A percentile compares a stretch with the other conserved stretches of the same genome.
Evolutionary conservation across 306 rosid species (phyloP).

Genomic region (Corylus americana): DNA sequence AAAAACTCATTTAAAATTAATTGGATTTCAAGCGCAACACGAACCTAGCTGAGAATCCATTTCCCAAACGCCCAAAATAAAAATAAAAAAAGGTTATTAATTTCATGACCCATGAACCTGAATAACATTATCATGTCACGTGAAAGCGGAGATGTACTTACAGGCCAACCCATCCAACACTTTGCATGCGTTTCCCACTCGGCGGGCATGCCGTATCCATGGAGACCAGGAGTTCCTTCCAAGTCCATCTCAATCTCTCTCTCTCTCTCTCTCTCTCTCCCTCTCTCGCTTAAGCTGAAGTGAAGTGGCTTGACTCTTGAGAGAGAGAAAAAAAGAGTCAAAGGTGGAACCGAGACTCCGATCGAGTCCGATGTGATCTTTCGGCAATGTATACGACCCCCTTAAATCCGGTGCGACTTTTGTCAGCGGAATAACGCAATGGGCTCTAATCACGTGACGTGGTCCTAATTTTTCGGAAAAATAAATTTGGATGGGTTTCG

Average conservation of each 20-base stretch:
- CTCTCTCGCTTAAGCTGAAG: not conserved
- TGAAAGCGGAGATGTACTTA: constrained; percentile 33
- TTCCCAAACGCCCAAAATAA: not conserved
- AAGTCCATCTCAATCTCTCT: constrained; percentile 38
- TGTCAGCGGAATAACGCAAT: no score
- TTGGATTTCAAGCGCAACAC: not conserved
- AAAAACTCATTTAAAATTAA: not conserved
- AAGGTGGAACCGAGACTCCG: no score
- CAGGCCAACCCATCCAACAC: constrained; percentile 99
- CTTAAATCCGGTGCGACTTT: no score
- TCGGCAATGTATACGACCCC: no score
- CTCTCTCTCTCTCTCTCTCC: not conserved
- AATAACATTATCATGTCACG: not conserved
- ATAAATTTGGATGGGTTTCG: no score
- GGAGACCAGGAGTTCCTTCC: constrained; percentile 44
- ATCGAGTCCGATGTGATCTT: no score
- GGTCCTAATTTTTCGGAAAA: no score
- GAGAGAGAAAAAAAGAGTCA: no score
- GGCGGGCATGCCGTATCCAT: constrained; percentile 80
- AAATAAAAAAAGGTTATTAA: not conserved
- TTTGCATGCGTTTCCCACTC: constrained; percentile 84
- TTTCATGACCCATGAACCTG: not conserved
- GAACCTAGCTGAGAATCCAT: constrained; percentile 1
- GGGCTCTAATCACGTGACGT: no score
- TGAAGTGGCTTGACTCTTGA: not conserved